Base-by-base conservation (phyloP, 768 basidiomycete species). In the Mycena maculata region DNA sequence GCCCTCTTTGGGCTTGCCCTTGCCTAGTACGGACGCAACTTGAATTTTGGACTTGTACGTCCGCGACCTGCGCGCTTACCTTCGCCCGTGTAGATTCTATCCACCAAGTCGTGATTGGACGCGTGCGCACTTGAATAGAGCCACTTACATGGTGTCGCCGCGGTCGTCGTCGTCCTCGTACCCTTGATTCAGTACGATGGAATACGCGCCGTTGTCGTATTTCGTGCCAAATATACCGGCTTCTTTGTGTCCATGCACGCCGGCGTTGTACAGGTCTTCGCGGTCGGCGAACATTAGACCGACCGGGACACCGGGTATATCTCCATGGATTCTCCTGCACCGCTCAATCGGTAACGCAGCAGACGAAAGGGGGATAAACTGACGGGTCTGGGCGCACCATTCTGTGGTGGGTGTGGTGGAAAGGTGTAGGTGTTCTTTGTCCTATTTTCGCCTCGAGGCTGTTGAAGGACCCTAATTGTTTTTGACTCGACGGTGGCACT, bases 61-160 rank as follows among this genome's bases (percentile, higher is more conserved):
- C 25, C 22, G n/a, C 31, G 30, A 8, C 10, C 12, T 15, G 18
- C 3, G 25, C n/a, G 23, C 56, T 20, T 55, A 63, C 69, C 69
- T 71, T 67, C 69, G 4, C 69, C 69, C 16, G 69, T 71, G 48
- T 67, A 71, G 27, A 67, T 67, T 62, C 69, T 71, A 42, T 20
- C n/a, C n/a, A n/a, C 4, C 10, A 41, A 4, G 11, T 36, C 33
- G 23, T 27, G 12, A 23, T 50, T 9, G 41, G 8, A 27, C 15
- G 1, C n/a, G 2, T 36, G 33, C 13, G 6, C 8, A 41, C 2
- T 7, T 8, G 7, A 36, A 30, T 2, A 0, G 16, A 11, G 6
- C 11, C 9, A 60, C n/a, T n/a, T 61, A 67, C 69, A 71, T 71
- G 2, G 16, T 39, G 11, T 71, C 62, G 13, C 65, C 69, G 33